These are phyloP conservation scores for Suzukiozyma palmioleophila DNA, from an alignment of 1,139 yeast species.

Conservation along the genomic window DNA sequence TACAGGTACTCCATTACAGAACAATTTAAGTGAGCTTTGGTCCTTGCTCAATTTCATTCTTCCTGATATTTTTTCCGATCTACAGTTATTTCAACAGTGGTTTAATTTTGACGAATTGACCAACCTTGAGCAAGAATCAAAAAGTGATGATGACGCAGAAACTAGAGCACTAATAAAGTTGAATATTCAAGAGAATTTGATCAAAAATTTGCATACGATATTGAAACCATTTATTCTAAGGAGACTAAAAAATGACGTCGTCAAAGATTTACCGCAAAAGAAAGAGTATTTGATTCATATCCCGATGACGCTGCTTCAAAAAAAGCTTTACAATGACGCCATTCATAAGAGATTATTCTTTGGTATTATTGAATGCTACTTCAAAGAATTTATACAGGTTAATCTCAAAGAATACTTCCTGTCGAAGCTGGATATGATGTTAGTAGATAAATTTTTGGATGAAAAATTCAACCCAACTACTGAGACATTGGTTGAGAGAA, in stretches of 20 bases:
- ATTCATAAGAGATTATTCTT: slow-evolving; percentile 42
- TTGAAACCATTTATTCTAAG: slow-evolving; percentile 83
- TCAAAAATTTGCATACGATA: slow-evolving; percentile 78
- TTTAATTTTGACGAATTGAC: slow-evolving; percentile 70
- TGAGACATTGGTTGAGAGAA: slow-evolving; percentile 3
- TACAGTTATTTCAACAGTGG: slow-evolving; percentile 89
- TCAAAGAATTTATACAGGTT: slow-evolving; percentile 42
- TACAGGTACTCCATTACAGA: slow-evolving; percentile 94
- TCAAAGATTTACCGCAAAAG: slow-evolving; percentile 70
- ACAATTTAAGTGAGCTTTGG: slow-evolving; percentile 87
- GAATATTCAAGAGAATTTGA: slow-evolving; percentile 61
- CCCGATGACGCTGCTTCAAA: slow-evolving; percentile 60
- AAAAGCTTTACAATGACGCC: slow-evolving; percentile 57
- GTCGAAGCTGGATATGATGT: slow-evolving; percentile 15
- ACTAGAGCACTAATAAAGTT: slow-evolving; percentile 47
- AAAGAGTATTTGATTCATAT: slow-evolving; percentile 82
- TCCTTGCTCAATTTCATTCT: slow-evolving; percentile 80
- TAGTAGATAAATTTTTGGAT: slow-evolving; percentile 37
- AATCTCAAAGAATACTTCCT: slow-evolving; percentile 21
- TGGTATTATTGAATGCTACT: slow-evolving; percentile 38
- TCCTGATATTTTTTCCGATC: slow-evolving; percentile 89
- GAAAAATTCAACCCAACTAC: slow-evolving; percentile 14
- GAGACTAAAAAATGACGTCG: slow-evolving; percentile 72
- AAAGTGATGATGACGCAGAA: slow-evolving; percentile 21
- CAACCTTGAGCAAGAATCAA: slow-evolving; percentile 26